Evolutionary conservation across 805 yeast species (phyloP).

Genomic region (Priceomyces melissophilus): DNA sequence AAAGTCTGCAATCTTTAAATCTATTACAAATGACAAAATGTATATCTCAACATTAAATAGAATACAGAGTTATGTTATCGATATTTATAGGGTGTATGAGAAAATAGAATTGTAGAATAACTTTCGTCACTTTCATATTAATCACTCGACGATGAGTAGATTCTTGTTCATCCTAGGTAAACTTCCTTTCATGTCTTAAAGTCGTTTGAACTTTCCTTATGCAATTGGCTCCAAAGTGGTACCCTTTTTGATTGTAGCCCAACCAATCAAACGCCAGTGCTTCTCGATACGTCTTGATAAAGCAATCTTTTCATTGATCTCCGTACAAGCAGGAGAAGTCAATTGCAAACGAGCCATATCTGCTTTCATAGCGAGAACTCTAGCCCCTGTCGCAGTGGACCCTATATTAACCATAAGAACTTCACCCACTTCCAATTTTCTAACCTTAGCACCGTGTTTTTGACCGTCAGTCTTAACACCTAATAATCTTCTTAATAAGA

Average conservation of each 20-base stretch:
- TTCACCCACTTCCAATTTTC: slow-evolving; percentile 90
- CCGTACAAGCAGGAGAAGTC: slow-evolving; percentile 98
- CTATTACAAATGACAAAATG: neutral
- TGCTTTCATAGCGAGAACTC: slow-evolving; percentile 96
- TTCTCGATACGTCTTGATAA: slow-evolving; percentile 98
- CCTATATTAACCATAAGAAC: slow-evolving; percentile 99
- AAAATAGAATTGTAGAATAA: slow-evolving; percentile 1
- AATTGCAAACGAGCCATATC: slow-evolving; percentile 98
- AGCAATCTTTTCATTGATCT: slow-evolving; percentile 96
- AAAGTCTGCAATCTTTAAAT: neutral
- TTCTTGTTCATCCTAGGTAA: neutral
- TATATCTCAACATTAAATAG: slow-evolving; percentile 18
- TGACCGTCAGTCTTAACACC: slow-evolving; percentile 99
- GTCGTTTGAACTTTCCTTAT: slow-evolving; percentile 14
- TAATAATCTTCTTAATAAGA: slow-evolving; percentile 90
- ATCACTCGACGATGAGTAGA: too few species aligned
- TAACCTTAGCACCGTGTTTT: slow-evolving; percentile 89
- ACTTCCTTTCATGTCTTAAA: neutral
- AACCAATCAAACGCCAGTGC: slow-evolving; percentile 99
- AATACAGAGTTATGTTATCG: slow-evolving; percentile 5
- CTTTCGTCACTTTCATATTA: too few species aligned
- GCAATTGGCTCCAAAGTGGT: slow-evolving; percentile 78
- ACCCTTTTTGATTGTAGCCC: slow-evolving; percentile 98
- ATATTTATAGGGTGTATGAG: slow-evolving; percentile 3
- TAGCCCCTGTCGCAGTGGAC: slow-evolving; percentile 98